Percentiles rank a stretch among this genome's conserved stretches.
Evolutionary conservation across 2,329 filamentous ascomycete genomes (phyloP).

Genomic region (Penicillium hordei): DNA sequence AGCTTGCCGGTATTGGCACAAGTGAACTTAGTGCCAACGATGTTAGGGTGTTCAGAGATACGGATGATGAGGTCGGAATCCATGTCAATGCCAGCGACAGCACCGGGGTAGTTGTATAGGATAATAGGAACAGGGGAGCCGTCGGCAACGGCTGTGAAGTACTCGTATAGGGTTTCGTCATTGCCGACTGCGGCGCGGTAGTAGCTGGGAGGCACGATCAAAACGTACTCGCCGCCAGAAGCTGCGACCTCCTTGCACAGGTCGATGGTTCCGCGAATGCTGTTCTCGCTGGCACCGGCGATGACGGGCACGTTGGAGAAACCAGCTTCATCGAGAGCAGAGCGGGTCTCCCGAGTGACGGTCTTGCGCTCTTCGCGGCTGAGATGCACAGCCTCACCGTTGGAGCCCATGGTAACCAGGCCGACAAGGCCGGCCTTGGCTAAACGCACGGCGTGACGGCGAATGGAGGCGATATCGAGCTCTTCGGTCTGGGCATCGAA

Average conservation of each 20-base stretch:
- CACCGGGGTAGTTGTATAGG: constrained; percentile 88
- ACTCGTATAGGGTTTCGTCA: constrained; percentile 70
- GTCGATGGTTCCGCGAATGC: constrained; percentile 76
- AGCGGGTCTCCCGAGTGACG: constrained; percentile 74
- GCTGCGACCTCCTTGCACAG: constrained; percentile 65
- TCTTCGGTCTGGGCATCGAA: constrained; percentile 83
- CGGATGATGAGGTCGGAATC: constrained; percentile 82
- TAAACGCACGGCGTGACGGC: constrained; percentile 76
- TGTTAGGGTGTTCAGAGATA: constrained; percentile 77
- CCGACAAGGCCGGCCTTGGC: constrained; percentile 75
- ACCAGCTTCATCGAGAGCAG: constrained; percentile 78
- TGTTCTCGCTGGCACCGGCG: constrained; percentile 77
- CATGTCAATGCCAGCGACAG: constrained; percentile 83
- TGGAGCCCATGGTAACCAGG: constrained; percentile 84
- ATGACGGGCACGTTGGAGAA: constrained; percentile 76
- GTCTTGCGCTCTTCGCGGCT: constrained; percentile 72
- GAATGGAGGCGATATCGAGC: constrained; percentile 75
- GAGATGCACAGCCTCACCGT: constrained; percentile 85
- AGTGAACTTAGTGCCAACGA: constrained; percentile 87
- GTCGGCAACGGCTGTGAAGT: constrained; percentile 74
- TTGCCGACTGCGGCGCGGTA: constrained; percentile 72
- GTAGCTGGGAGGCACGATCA: constrained; percentile 79
- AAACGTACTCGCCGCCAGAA: constrained; percentile 75
- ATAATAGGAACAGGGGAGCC: constrained; percentile 73
- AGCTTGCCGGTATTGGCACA: constrained; percentile 89